A percentile compares a stretch with the other conserved stretches of the same genome.
phyloP scores from a whole-genome alignment of 106 monocot genomes.

The Allium sativum region DNA sequence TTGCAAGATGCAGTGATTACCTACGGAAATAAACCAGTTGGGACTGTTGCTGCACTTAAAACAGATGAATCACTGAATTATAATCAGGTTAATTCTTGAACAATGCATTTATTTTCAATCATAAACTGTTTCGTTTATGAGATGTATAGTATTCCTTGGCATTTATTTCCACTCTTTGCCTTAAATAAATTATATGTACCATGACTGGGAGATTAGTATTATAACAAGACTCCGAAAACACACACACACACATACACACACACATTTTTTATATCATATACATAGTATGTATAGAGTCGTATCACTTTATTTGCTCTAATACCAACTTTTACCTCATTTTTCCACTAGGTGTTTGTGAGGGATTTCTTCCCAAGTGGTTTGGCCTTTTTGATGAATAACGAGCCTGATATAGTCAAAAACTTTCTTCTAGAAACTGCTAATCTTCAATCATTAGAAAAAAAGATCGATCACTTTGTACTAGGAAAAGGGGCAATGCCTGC shows the following conservation, averaged over 20 bases:
- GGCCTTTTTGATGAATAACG: slow-evolving; percentile 42
- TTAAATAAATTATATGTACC: background rate
- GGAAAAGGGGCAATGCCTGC: slow-evolving; percentile 49
- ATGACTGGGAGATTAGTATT: background rate
- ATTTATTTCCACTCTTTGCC: background rate
- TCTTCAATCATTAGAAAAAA: slow-evolving; percentile 45
- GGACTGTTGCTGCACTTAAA: slow-evolving; percentile 50
- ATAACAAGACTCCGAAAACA: too few species aligned
- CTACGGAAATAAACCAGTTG: slow-evolving; percentile 28
- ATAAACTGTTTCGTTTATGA: background rate
- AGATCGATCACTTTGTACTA: slow-evolving; percentile 30
- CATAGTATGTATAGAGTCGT: background rate
- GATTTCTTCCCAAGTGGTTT: slow-evolving; percentile 47
- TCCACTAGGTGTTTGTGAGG: slow-evolving; percentile 39
- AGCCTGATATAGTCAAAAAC: slow-evolving; percentile 42
- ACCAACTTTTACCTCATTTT: background rate
- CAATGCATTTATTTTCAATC: background rate
- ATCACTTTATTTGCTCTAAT: too few species aligned
- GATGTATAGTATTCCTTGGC: background rate
- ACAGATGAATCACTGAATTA: slow-evolving; percentile 42
- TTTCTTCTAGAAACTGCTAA: slow-evolving; percentile 36
- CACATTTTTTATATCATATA: background rate
- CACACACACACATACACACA: background rate
- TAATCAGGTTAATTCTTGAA: slow-evolving; percentile 23
- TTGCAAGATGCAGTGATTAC: slow-evolving; percentile 26